Evolutionary conservation across 2,329 filamentous ascomycete species (phyloP), one percentile per base, ranked within the genome.

Genomic region (Diplodia mutila): DNA sequence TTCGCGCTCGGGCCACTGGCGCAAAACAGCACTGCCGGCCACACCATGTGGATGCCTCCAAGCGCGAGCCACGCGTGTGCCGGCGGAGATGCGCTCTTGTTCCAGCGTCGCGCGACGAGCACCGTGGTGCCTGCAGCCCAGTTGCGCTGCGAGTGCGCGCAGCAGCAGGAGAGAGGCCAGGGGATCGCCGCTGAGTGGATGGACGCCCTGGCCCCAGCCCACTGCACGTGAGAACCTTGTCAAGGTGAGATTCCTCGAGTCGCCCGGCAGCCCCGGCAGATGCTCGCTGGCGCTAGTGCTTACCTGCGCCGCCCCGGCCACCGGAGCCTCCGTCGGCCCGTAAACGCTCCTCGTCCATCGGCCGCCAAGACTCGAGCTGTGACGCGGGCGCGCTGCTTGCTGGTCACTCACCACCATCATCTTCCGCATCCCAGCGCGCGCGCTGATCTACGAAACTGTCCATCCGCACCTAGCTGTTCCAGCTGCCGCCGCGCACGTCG

Each of bases 301-400:
- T 46, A 48, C 4, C 6, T 27, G 49, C 25, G 27, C 23, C 12
- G 49, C n/a, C 48, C n/a, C n/a, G n/a, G 48, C 32, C n/a, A 5
- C 21, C 57, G 57, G 57, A 61, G 39, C 21, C 34, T 61, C 34
- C 57, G 39, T 49, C 57, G 57, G 57, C 39, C 57, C 57, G 57
- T 16, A 25, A n/a, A 9, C n/a, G 25, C 23, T n/a, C 21, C n/a
- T 37, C 21, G 54, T 21, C 7, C 16, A 32, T 61, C 39, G 3
- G 29, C 57, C 57, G 57, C 57, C 57, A 48, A 49, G 39, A 7
- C n/a, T 14, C 39, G 25, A 48, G 39, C 57, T 61, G 57, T 61
- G 57, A 61, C 57, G 39, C 39, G 39, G 57, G 57, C 27, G 55
- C 27, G 39, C 34, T 39, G 57, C 39, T 42, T 23, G 34, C 12